Conservation (phyloP, 257 asterid species). For the Verbena officinalis region DNA sequence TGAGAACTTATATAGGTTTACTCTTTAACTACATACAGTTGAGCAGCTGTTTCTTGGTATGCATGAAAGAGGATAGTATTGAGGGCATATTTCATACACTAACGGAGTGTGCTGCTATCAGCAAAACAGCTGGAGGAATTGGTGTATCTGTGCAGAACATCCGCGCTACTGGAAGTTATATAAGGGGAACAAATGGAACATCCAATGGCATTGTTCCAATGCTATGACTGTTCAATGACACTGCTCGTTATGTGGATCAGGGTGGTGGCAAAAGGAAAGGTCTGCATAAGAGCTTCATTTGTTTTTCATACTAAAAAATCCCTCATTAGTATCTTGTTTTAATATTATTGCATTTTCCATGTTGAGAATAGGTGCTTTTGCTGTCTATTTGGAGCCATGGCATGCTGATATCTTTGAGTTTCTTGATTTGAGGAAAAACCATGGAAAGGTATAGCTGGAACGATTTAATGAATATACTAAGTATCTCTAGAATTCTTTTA, state of each 20-base stretch:
- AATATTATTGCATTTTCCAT: neutral
- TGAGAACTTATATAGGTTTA: slow-evolving; percentile 5
- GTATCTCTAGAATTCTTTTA: neutral
- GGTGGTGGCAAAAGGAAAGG: slow-evolving; percentile 99
- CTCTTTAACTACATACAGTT: slow-evolving; percentile 46
- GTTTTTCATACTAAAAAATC: neutral
- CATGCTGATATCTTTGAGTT: slow-evolving; percentile 90
- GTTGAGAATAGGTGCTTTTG: slow-evolving; percentile 77
- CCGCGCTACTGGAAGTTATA: slow-evolving; percentile 96
- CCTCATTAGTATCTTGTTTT: slow-evolving; percentile 4
- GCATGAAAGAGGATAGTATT: slow-evolving; percentile 98
- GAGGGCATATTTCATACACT: slow-evolving; percentile 96
- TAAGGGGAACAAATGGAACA: slow-evolving; percentile 95
- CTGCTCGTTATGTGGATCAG: slow-evolving; percentile 95
- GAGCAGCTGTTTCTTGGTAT: slow-evolving; percentile 93
- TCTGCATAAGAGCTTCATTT: slow-evolving; percentile 22
- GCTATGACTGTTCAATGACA: slow-evolving; percentile 93
- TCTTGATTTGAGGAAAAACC: slow-evolving; percentile 91
- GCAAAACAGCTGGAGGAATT: slow-evolving; percentile 99
- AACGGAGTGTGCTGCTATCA: slow-evolving; percentile 96
- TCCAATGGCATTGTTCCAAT: slow-evolving; percentile 97
- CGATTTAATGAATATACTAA: too few species aligned
- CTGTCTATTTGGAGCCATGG: slow-evolving; percentile 99
- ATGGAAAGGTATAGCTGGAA: slow-evolving; percentile 85
- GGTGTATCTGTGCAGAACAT: slow-evolving; percentile 91